Percentiles rank a stretch among this genome's conserved stretches.
These are phyloP conservation scores for Amylocystis lapponica DNA, from an alignment of 768 basidiomycete species.

Conservation along the genomic window DNA sequence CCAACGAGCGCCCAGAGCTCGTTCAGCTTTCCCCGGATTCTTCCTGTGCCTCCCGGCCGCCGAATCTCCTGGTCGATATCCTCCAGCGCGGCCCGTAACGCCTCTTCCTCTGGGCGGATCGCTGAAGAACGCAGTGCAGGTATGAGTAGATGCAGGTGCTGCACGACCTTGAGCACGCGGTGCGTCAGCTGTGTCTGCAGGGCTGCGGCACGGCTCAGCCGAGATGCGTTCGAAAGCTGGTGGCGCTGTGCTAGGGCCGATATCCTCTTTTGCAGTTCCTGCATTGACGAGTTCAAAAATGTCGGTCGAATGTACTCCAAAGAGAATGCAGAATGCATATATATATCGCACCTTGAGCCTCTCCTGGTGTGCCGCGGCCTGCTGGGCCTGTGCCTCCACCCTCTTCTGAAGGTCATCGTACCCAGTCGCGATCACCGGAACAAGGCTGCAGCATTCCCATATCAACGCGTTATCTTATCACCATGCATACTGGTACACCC, in stretches of 20 bases:
- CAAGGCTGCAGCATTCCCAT: constrained; percentile 42
- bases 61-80: constrained; percentile 70
- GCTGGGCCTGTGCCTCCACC: constrained; percentile 66
- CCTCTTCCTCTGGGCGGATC: constrained; percentile 77
- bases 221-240: constrained; percentile 59
- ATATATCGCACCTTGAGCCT: constrained; percentile 45
- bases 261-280: constrained; percentile 66
- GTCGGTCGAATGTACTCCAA: too few species aligned
- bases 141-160: constrained; percentile 75
- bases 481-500: constrained; percentile 19
- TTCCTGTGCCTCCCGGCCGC: constrained; percentile 41
- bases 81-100: constrained; percentile 62
- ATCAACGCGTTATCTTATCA: constrained; percentile 5
- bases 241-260: constrained; percentile 56
- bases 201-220: constrained; percentile 55
- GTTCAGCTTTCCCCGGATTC: constrained; percentile 68
- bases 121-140: constrained; percentile 70
- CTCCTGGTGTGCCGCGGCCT: constrained; percentile 62
- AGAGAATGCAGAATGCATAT: background rate
- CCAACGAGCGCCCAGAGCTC: constrained; percentile 86
- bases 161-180: constrained; percentile 60
- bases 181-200: constrained; percentile 67
- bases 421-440: constrained; percentile 74
- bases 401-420: constrained; percentile 79
- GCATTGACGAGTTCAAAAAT: constrained; percentile 7